Conservation (phyloP, 1,284 basidiomycete genomes). For the Gomphus bonarii region DNA sequence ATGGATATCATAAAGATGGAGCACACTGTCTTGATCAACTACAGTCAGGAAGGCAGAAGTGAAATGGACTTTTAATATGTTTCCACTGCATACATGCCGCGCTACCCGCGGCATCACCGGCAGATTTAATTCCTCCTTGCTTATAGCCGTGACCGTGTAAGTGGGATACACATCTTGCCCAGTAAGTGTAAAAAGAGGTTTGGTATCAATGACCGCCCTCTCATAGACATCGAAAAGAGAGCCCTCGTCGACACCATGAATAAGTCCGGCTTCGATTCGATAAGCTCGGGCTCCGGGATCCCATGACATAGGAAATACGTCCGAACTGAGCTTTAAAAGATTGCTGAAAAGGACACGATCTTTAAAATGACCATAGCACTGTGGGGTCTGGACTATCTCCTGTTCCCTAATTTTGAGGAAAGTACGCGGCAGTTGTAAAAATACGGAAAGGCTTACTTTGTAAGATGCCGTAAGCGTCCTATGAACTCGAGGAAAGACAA, state of each 20-base stretch:
- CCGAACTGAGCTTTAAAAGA: conserved; percentile 33
- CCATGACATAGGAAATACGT: conserved; percentile 34
- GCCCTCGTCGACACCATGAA: conserved; percentile 44
- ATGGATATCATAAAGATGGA: background rate
- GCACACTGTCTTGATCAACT: background rate
- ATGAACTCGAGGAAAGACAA: conserved; percentile 39
- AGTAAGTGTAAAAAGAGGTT: conserved; percentile 29
- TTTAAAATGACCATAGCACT: conserved; percentile 38
- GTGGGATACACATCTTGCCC: conserved; percentile 47
- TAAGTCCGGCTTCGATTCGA: conserved; percentile 42
- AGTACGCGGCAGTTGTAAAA: too few species aligned
- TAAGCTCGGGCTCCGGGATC: background rate
- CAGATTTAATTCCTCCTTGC: conserved; percentile 12
- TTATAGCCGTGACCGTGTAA: conserved; percentile 38
- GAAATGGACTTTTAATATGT: conserved; percentile 22
- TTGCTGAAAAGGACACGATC: conserved; percentile 39
- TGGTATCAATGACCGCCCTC: background rate
- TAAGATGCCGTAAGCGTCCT: conserved; percentile 11
- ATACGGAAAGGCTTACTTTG: too few species aligned
- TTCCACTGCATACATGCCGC: background rate
- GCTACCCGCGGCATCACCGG: background rate
- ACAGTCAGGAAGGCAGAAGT: conserved; percentile 9
- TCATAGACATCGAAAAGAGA: conserved; percentile 12
- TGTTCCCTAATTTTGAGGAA: too few species aligned
- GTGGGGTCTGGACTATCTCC: conserved; percentile 29